A percentile compares a stretch with the other conserved stretches of the same genome.
Conservation (phyloP, 2,329 filamentous ascomycete species). For the Furcasterigmium furcatum region DNA sequence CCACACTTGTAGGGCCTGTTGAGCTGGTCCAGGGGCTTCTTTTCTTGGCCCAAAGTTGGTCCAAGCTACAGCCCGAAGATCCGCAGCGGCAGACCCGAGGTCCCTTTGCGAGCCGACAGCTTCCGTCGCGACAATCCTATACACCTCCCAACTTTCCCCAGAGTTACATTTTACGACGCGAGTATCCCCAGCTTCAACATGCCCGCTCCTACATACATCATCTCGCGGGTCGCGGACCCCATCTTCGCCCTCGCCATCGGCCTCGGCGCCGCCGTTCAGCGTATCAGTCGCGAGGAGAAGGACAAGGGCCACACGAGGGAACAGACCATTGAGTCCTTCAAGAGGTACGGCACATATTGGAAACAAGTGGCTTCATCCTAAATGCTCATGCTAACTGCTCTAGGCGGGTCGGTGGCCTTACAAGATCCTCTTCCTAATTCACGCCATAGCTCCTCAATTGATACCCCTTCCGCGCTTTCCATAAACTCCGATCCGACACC, state of each 20-base stretch:
- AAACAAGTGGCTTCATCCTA: no score
- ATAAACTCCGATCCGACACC: neutral
- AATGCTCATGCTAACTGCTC: neutral
- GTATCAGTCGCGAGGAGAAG: conserved; percentile 59
- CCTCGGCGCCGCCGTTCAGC: conserved; percentile 48
- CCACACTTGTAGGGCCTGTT: neutral
- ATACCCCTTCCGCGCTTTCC: neutral
- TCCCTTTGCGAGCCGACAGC: no score
- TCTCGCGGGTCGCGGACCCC: conserved; percentile 55
- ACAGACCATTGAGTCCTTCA: conserved; percentile 44
- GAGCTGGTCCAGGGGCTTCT: no score
- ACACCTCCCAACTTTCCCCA: no score
- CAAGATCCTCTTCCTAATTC: neutral
- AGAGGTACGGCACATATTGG: conserved; percentile 34
- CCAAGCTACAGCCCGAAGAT: no score
- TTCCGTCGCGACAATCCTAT: no score
- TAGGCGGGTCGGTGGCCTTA: conserved; percentile 18
- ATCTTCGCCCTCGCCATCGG: conserved; percentile 57
- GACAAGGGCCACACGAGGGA: conserved; percentile 50
- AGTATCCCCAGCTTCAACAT: conserved; percentile 25
- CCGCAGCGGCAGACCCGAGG: no score
- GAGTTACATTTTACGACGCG: no score
- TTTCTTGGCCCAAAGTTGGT: no score
- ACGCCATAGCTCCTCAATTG: conserved; percentile 3
- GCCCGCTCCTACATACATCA: conserved; percentile 55